Evolutionary conservation across 1,284 basidiomycete species (phyloP).

Genomic region (Ceratobasidium sp.): DNA sequence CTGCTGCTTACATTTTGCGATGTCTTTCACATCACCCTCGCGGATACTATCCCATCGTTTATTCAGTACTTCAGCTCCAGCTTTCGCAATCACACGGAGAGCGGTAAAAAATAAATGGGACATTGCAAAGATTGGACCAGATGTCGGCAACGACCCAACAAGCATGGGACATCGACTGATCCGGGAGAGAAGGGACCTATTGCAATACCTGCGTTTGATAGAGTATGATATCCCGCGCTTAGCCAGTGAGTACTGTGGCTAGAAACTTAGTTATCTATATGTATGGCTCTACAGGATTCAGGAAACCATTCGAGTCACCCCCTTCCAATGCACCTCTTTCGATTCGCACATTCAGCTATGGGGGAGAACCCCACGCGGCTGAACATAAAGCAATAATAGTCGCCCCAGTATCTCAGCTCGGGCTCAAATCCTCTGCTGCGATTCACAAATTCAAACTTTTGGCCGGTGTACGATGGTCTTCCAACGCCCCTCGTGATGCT

Average conservation of each 20-base stretch:
- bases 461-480: slow-evolving; percentile 83
- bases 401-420: slow-evolving; percentile 72
- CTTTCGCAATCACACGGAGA: slow-evolving; percentile 8
- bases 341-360: slow-evolving; percentile 77
- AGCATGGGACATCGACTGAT: slow-evolving; percentile 71
- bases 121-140: slow-evolving; percentile 29
- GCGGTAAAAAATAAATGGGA: slow-evolving; percentile 36
- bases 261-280: slow-evolving; percentile 33
- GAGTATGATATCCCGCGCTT: slow-evolving; percentile 84
- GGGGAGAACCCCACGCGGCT: slow-evolving; percentile 72
- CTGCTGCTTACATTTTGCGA: neutral
- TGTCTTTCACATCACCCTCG: slow-evolving; percentile 7
- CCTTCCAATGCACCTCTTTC: slow-evolving; percentile 62
- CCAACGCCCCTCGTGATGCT: slow-evolving; percentile 69
- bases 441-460: slow-evolving; percentile 81
- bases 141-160: slow-evolving; percentile 61
- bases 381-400: slow-evolving; percentile 73
- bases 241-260: slow-evolving; percentile 69
- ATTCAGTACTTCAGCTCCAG: slow-evolving; percentile 26
- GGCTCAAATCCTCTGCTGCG: slow-evolving; percentile 65
- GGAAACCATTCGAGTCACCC: slow-evolving; percentile 76
- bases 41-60: too few relatives aligned
- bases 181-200: slow-evolving; percentile 68
- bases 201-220: slow-evolving; percentile 79
- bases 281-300: slow-evolving; percentile 61